These are phyloP conservation scores for Apostasia ramifera DNA, from an alignment of 106 monocot genomes.

Conservation along the genomic window DNA sequence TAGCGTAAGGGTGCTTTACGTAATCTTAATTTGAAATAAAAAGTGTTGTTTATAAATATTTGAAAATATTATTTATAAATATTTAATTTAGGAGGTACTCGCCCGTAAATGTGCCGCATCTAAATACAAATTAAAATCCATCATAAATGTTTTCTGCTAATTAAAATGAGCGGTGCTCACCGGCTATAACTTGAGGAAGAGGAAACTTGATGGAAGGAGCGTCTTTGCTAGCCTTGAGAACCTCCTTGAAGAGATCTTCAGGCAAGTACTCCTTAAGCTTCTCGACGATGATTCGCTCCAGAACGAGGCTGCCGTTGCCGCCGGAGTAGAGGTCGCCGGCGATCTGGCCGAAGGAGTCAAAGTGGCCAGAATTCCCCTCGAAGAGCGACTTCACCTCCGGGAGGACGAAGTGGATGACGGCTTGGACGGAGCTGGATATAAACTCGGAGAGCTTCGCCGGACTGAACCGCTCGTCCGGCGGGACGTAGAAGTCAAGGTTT, in stretches of 20 bases:
- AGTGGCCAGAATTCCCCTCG: constrained; percentile 24
- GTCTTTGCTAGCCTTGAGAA: constrained; percentile 8
- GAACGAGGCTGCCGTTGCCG: neutral
- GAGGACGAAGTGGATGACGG: constrained; percentile 48
- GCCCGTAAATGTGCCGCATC: too few relatives aligned
- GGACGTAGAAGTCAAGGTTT: constrained; percentile 53
- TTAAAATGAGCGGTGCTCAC: constrained; percentile 11
- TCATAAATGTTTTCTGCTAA: neutral
- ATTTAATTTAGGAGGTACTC: too few relatives aligned
- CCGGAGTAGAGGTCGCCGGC: constrained; percentile 28
- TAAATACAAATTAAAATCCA: neutral
- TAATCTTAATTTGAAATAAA: too few relatives aligned
- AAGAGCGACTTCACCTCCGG: constrained; percentile 43
- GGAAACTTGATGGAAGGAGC: constrained; percentile 38
- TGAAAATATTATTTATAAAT: too few relatives aligned
- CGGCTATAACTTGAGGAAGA: constrained; percentile 44
- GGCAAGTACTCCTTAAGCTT: constrained; percentile 38
- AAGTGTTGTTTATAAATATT: too few relatives aligned
- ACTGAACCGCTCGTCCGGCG: constrained; percentile 69
- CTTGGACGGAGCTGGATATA: constrained; percentile 37
- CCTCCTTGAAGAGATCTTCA: constrained; percentile 32
- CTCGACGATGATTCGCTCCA: constrained; percentile 28
- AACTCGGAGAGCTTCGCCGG: constrained; percentile 55
- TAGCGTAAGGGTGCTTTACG: too few relatives aligned
- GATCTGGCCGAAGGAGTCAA: constrained; percentile 48